Base-by-base conservation (phyloP, 2,329 filamentous ascomycete genomes). In the Colletotrichum acutatum region DNA sequence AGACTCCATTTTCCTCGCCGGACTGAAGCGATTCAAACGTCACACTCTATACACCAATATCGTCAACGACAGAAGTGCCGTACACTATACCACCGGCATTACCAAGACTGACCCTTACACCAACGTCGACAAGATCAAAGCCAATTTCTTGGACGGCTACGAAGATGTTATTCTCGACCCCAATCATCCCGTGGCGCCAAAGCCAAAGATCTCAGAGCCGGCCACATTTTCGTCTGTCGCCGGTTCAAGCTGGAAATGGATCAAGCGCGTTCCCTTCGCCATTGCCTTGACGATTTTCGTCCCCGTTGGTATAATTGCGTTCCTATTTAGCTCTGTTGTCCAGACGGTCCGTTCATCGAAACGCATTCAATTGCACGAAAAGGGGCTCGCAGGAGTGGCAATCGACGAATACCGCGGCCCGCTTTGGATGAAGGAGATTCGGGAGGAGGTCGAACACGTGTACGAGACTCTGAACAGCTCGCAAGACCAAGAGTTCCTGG, bases 1-100 rank as follows among this genome's bases (percentile, higher is more conserved):
- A 0, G 89, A 92, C 62, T 95, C 93, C 74, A 93, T 98, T 76
- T 98, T 98, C 83, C 93, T 97, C 77, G 90, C 90, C 37, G 95
- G 92, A 0, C 86, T 98, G 58, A 88, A 90, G 74, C 89, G 86
- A 76, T 98, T 98, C 84, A 90, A 91, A 80, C 88, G 93, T 67
- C 92, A 91, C 71, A 93, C 90, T 4, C 84, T 97, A 1, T 98
- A 98, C 81, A 88, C 93, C 54, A 98, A 98, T 79, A 91, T 97
- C 59, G 85, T 93, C 79, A 98, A 98, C 81, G 96, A 98, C 83
- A 88, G 91, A 67, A 94, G 90, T 57, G 94, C 94, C 5, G 90
- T 92, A 0, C 94, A 94, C 83, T 98, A 96, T 80, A 98, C 96
- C 0, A 94, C 95, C 0, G 88, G 87, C 24, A 94, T 98, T 58